Evolutionary conservation across 768 basidiomycete genomes (phyloP).

Genomic region (Sporobolomyces pararoseus): DNA sequence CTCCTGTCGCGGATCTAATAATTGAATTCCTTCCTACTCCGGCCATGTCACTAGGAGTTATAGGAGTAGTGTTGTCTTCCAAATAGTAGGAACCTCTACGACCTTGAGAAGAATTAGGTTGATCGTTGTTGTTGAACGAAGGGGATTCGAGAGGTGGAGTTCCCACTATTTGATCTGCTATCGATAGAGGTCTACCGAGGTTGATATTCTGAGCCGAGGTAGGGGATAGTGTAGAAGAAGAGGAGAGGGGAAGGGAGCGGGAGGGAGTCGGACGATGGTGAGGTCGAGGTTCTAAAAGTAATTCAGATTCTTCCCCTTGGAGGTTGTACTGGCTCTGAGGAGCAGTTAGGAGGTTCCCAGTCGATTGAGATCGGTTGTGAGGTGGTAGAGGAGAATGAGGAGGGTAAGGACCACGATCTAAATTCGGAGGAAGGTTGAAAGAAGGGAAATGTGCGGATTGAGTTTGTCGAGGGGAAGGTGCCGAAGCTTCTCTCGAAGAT

Average conservation of each 20-base stretch:
- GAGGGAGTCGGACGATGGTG: not conserved
- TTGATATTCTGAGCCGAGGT: not conserved
- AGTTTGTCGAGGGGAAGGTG: slow-evolving; percentile 11
- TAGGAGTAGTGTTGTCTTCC: not conserved
- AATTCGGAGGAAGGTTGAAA: slow-evolving; percentile 9
- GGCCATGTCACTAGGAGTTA: slow-evolving; percentile 19
- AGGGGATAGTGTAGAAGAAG: too few species aligned
- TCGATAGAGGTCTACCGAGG: not conserved
- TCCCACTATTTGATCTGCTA: slow-evolving; percentile 12
- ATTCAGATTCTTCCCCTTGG: not conserved
- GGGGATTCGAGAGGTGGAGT: slow-evolving; percentile 4
- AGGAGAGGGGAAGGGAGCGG: too few species aligned
- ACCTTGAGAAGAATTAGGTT: slow-evolving; percentile 3
- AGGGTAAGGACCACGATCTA: slow-evolving; percentile 31
- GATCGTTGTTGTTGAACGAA: not conserved
- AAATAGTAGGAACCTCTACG: not conserved
- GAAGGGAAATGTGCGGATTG: slow-evolving; percentile 21
- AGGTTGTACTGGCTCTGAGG: too few species aligned
- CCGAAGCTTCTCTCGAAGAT: not conserved
- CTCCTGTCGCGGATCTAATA: slow-evolving; percentile 24
- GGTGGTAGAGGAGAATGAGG: too few species aligned
- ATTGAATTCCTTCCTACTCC: slow-evolving; percentile 35
- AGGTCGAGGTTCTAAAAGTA: not conserved
- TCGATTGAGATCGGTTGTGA: slow-evolving; percentile 8
- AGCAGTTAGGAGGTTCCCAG: too few species aligned